Evolutionary conservation across 169 alveolate genomes (phyloP).

Genomic region (Perkinsus marinus): DNA sequence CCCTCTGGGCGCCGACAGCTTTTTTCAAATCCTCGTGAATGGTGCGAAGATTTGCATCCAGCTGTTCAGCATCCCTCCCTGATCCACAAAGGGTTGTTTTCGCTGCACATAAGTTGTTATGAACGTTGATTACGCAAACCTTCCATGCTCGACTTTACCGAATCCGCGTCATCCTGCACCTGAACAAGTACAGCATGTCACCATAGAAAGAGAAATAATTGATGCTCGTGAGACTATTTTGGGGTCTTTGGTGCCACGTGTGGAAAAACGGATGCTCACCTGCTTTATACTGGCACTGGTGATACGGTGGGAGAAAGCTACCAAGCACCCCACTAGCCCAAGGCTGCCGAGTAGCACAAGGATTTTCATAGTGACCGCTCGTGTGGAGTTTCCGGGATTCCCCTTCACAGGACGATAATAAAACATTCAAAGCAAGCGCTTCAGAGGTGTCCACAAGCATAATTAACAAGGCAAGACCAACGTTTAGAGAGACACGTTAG

Average conservation of each 20-base stretch:
- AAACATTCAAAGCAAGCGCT: not conserved
- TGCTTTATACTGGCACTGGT: not conserved
- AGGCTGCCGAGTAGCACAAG: not conserved
- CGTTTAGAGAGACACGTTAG: not conserved
- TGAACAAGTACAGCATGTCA: too few species aligned
- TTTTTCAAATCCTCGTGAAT: not conserved
- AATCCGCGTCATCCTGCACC: too few species aligned
- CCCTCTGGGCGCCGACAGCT: not conserved
- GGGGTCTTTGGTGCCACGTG: too few species aligned
- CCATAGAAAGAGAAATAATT: too few species aligned
- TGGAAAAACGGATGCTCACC: not conserved
- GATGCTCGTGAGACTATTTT: too few species aligned
- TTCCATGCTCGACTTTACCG: too few species aligned
- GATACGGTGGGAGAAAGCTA: not conserved
- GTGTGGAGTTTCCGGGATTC: not conserved
- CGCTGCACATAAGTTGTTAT: too few species aligned
- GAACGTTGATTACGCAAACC: too few species aligned
- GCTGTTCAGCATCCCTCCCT: not conserved
- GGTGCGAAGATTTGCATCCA: not conserved
- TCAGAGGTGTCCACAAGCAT: not conserved
- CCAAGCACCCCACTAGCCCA: not conserved
- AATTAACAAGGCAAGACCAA: not conserved
- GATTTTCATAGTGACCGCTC: not conserved
- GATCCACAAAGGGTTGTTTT: not conserved
- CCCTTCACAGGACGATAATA: not conserved